Evolutionary conservation across 1,139 yeast species (phyloP), one percentile per base, ranked within the genome.

Genomic region (Debaryomyces sp.): DNA sequence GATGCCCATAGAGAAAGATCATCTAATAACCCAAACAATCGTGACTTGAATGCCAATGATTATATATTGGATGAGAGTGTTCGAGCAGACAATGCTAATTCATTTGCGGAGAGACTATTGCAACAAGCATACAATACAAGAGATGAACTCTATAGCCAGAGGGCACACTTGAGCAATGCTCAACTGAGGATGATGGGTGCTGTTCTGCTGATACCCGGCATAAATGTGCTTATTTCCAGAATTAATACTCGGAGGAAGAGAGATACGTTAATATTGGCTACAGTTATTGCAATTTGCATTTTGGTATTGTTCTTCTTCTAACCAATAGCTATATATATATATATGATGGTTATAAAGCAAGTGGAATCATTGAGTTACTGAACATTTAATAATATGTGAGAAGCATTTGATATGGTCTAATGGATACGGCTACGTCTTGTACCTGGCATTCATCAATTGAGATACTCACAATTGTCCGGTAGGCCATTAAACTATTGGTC

Each of bases 161-260:
- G 96, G 49, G 79, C 78, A 40, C 68, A 80, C 12, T 71, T 94
- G 46, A 75, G 77, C 45, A 81, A 75, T 54, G 88, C 96, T 12
- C 90, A 86, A 54, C 77, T 81, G 53, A 76, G 82, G 50, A 73
- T 92, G 53, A 73, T 84, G 53, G 79, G 79, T 40, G 76, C 88
- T 0, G 70, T 91, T 42, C 83, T 81, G 57, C 66, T 79, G 43
- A 80, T 94, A 39, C 99, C 99, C 0, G 98, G 97, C 1, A 72
- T 94, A 42, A 88, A 87, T 62, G 82, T 83, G 12, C 67, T 95
- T 50, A 82, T 94, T 37, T 75, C 86, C 15, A 87, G 86, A 64
- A 92, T 94, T 56, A 91, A 91, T 64, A 87, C 96, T 2, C 78
- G 98, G 59, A 85, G 94, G 67, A 88, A 86, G 70, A 81, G 97